These are phyloP conservation scores for Corylus avellana DNA, from an alignment of 306 rosid species.

Conservation along the genomic window DNA sequence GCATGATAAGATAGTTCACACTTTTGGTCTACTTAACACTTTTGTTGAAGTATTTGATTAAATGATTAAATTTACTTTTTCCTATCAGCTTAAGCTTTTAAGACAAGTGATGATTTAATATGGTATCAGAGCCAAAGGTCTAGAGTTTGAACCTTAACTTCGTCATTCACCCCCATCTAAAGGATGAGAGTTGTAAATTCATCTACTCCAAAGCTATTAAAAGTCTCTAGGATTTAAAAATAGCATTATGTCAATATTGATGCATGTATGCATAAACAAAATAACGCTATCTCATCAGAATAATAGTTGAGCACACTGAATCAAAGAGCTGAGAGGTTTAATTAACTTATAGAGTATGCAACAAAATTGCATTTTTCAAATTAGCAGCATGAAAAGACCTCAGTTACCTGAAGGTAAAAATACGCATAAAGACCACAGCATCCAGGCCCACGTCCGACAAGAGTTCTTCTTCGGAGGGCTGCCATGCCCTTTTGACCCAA, in stretches of 20 bases:
- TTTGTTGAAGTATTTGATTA: too few relatives aligned
- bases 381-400: constrained; percentile 8
- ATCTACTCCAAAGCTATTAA: background rate
- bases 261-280: constrained; percentile 3
- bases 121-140: too few relatives aligned
- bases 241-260: background rate
- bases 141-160: too few relatives aligned
- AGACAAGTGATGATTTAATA: too few relatives aligned
- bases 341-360: constrained; percentile 3
- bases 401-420: constrained; percentile 67
- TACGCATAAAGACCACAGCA: constrained; percentile 77
- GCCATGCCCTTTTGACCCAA: constrained; percentile 84
- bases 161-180: background rate
- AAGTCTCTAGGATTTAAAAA: background rate
- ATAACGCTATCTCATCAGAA: constrained; percentile 8
- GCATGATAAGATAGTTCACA: background rate
- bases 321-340: constrained; percentile 4
- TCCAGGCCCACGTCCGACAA: constrained; percentile 62
- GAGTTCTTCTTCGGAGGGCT: constrained; percentile 64
- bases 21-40: background rate
- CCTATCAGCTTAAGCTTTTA: too few relatives aligned
- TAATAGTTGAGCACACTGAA: background rate
- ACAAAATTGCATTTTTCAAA: constrained; percentile 13
- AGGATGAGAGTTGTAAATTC: background rate
- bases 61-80: too few relatives aligned